A percentile compares a stretch with the other conserved stretches of the same genome.
phyloP scores from a whole-genome alignment of 306 rosid species.

The Oxytropis ochrocephala region DNA sequence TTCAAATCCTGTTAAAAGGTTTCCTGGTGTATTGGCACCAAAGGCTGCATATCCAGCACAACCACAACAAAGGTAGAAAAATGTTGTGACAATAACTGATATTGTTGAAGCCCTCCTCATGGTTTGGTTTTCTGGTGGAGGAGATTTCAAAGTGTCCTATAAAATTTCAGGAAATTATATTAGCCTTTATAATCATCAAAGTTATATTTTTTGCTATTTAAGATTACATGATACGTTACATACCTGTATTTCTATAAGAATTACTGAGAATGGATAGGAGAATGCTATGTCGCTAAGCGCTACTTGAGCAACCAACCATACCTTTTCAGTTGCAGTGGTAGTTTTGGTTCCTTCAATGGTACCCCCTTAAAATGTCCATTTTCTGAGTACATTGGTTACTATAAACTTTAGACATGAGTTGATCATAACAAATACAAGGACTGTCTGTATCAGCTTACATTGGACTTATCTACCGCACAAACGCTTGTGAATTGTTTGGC shows the following conservation, averaged over 20 bases:
- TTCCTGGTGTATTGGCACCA: constrained; percentile 63
- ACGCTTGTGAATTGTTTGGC: too few species aligned
- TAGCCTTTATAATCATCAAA: background rate
- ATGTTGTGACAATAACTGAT: constrained; percentile 41
- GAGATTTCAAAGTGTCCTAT: constrained; percentile 84
- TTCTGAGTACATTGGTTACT: constrained; percentile 38
- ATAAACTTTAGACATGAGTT: background rate
- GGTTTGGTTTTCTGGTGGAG: constrained; percentile 65
- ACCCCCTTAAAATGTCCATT: constrained; percentile 57
- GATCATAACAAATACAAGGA: background rate
- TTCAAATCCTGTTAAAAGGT: constrained; percentile 63
- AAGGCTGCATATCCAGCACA: constrained; percentile 78
- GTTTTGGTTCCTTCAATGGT: constrained; percentile 43
- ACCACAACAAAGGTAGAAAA: constrained; percentile 67
- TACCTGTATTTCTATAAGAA: constrained; percentile 89
- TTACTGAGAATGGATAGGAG: constrained; percentile 78
- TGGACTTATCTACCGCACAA: too few species aligned
- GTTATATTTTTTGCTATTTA: background rate
- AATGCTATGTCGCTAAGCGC: constrained; percentile 87
- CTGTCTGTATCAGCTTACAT: too few species aligned
- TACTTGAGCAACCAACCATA: constrained; percentile 70
- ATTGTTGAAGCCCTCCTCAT: constrained; percentile 58
- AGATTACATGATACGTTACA: background rate
- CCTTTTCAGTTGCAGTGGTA: constrained; percentile 33
- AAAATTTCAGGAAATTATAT: constrained; percentile 14